Base-by-base conservation (phyloP, 1,284 basidiomycete genomes). In the Sanghuangporus baumii region DNA sequence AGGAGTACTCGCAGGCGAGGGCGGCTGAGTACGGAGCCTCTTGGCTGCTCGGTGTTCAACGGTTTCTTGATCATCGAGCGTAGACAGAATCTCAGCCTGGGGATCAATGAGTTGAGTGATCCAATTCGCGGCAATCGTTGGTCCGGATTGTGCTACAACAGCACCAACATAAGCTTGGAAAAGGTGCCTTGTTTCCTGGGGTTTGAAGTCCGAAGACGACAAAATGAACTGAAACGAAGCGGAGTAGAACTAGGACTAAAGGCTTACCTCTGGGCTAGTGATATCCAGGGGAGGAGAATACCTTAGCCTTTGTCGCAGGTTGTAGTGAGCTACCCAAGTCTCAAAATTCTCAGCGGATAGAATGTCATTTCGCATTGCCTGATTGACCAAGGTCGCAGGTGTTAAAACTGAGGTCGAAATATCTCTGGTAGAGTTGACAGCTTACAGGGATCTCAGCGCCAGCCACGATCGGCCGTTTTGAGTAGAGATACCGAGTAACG, bases 141-240 rank as follows among this genome's bases (percentile, higher is more conserved):
- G 73, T 38, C 87, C 88, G 67, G 74, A 78, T 65, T 87, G 82
- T 59, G 74, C 68, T 69, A 79, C 87, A 36, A 88, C 78, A 36
- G 83, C 88, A 41, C 86, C 88, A 40, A 87, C 79, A 72, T 88
- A 90, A 37, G 87, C 82, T 66, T 81, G 73, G 70, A 91, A 88
- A 38, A 89, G 73, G 18, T 76, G 71, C 41, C 74, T 75, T 3
- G 79, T 79, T 75, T 89, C 85, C 88, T 90, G 62, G 47, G 60
- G 26, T 34, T 54, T 34, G 18, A 36, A 18, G 16, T 18, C 4
- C 20, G 31, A 6, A 37, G 26, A 54, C 34, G 12, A 34, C 11
- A 6, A 11, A 16, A 11, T 37, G 6, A 36, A 54, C 8, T 38
- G 62, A 71, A 37, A 37, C 5, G 34, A 16, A 11, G 62, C 47